Evolutionary conservation across 148 eudicot genomes (phyloP), one percentile per base, ranked within the genome.

Genomic region (Polygonum aviculare): DNA sequence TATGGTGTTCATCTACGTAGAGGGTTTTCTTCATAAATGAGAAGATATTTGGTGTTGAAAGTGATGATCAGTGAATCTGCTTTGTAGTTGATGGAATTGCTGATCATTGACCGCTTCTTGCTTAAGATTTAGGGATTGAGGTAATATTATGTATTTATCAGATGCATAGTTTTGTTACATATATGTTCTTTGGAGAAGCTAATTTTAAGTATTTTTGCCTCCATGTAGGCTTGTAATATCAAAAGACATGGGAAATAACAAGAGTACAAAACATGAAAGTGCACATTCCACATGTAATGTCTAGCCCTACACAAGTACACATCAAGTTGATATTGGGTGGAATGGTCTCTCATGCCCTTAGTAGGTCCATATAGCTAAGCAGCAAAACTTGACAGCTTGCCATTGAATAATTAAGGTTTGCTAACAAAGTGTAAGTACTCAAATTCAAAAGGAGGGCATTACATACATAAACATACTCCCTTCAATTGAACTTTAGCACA

Each of bases 1-100:
- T 67, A 35, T 67, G 72, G 45, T 36, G 72, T 36, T 67, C 72
- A 67, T 67, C 72, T 67, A 14, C 45, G 38, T 67, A 38, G 41
- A 67, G 35, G 40, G 67, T 19, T 10, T 57, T 57, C 9, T 7
- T 19, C 21, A 57, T 57, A 72, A 39, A 31, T 60, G 12, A 60
- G 38, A 60, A 67, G 72, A 36, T 36, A 36, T 67, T 67, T 36
- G 72, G 21, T 36, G 72, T 65, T 67, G 10, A 67, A 67, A 67
- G 72, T 67, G 44, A 67, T 67, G 72, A 67, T 67, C 36, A 26
- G 4, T 60, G 69, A 26, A 60, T 60, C 69, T 60, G 36, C 15
- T 60, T 26, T 60, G 14, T 60, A 26, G 69, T 22, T 26, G 36
- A 60, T 6, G 16, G 0, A 16, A 26, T 14, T 18, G 21, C 22